Evolutionary conservation across 257 asterid species (phyloP), one percentile per base, ranked within the genome.

Genomic region (Echium plantagineum): DNA sequence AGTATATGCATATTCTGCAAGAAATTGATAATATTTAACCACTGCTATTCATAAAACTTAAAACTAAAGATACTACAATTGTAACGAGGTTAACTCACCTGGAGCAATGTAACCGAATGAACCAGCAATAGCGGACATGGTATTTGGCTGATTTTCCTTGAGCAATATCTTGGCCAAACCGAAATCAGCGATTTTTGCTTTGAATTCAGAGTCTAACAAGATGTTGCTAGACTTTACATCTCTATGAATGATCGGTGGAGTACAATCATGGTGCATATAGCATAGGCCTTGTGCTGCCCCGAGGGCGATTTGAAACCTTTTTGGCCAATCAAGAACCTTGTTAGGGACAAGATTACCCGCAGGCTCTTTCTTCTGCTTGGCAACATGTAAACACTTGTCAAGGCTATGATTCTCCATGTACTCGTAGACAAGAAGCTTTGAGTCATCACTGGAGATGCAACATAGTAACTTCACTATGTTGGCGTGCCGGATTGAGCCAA

Each of bases 91-190:
- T 55, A 21, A 54, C 61, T 52, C 69, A 85, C 94, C 90, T 2
- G 94, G 90, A 19, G 94, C 90, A 42, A 85, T 76, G 55, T 85
- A 85, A 63, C 94, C 90, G 56, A 82, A 82, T 38, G 85, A 78
- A 57, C 94, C 94, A 2, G 85, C 85, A 47, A 85, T 74, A 10
- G 70, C 75, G 12, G 90, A 82, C 71, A 83, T 83, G 21, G 78
- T 78, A 58, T 78, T 72, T 0, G 81, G 77, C 60, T 68, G 82
- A 47, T 77, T 85, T 20, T 62, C 66, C 72, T 68, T 77, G 54
- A 21, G 60, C 17, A 85, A 64, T 67, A 78, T 56, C 74, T 82
- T 85, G 24, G 94, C 80, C 13, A 85, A 68, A 15, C 90, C 90
- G 22, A 85, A 85, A 70, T 85, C 94, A 9, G 90, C 87, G 7